Percentiles rank a stretch among this genome's conserved stretches.
Conservation (phyloP, 2,329 filamentous ascomycete genomes). For the Sporothrix protearum region DNA sequence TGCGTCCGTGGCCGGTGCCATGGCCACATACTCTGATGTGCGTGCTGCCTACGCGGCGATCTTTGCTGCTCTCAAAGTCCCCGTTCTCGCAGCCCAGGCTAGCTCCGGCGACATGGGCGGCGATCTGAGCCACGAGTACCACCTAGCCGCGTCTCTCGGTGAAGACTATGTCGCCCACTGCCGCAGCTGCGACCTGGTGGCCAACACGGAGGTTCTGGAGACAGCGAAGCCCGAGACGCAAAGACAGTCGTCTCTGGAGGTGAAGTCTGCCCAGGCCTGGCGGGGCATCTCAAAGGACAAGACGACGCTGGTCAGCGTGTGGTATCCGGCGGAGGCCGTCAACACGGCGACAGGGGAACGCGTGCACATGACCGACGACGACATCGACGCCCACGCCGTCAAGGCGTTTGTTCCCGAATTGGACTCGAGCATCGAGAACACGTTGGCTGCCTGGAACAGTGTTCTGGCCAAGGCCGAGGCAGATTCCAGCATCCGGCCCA, state of each 20-base stretch:
- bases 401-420: slow-evolving; percentile 64
- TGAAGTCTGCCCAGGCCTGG: slow-evolving; percentile 45
- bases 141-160: slow-evolving; percentile 72
- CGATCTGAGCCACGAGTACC: slow-evolving; percentile 89
- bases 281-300: slow-evolving; percentile 65
- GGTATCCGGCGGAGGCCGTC: slow-evolving; percentile 49
- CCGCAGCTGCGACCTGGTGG: slow-evolving; percentile 66
- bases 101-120: slow-evolving; percentile 97
- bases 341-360: slow-evolving; percentile 24
- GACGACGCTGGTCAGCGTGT: slow-evolving; percentile 65
- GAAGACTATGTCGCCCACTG: slow-evolving; percentile 85
- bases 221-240: neutral
- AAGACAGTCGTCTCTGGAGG: neutral
- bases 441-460: slow-evolving; percentile 49
- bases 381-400: slow-evolving; percentile 55
- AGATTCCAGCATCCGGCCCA: slow-evolving; percentile 33
- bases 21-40: slow-evolving; percentile 76
- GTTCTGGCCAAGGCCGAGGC: slow-evolving; percentile 32
- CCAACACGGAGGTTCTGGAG: slow-evolving; percentile 80
- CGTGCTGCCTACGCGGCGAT: slow-evolving; percentile 69
- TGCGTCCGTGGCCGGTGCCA: slow-evolving; percentile 59
- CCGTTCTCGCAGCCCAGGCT: slow-evolving; percentile 79
- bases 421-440: slow-evolving; percentile 64
- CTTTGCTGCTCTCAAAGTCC: slow-evolving; percentile 78
- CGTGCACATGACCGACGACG: slow-evolving; percentile 32